These are phyloP conservation scores for Penstemon eatonii DNA, from an alignment of 257 asterid species.

Conservation along the genomic window DNA sequence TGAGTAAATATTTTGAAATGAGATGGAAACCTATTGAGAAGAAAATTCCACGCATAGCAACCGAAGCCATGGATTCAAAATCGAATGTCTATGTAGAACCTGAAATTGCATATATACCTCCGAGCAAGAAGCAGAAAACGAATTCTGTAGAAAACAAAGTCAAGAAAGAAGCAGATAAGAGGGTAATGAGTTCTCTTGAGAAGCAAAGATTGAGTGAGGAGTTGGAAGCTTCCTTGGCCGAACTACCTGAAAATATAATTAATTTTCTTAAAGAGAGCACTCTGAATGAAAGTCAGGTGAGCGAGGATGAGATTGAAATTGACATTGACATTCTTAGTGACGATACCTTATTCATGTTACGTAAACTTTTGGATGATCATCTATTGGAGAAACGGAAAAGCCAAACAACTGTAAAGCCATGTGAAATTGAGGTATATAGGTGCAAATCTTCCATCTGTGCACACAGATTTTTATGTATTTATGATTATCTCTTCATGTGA, in stretches of 20 bases:
- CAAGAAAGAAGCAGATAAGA: slow-evolving; percentile 49
- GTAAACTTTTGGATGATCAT: slow-evolving; percentile 70
- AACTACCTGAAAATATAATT: slow-evolving; percentile 71
- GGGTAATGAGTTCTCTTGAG: slow-evolving; percentile 57
- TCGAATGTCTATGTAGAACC: slow-evolving; percentile 47
- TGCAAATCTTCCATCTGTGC: slow-evolving; percentile 16
- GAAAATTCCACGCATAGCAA: slow-evolving; percentile 46
- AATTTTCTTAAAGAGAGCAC: slow-evolving; percentile 64
- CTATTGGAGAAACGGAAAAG: slow-evolving; percentile 48
- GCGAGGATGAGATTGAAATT: slow-evolving; percentile 87
- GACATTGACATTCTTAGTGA: slow-evolving; percentile 69
- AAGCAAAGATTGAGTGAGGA: slow-evolving; percentile 62
- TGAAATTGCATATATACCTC: slow-evolving; percentile 51
- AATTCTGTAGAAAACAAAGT: slow-evolving; percentile 42
- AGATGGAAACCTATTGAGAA: slow-evolving; percentile 77
- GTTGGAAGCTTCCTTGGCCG: slow-evolving; percentile 58
- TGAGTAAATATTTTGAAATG: slow-evolving; percentile 60
- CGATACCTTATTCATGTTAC: slow-evolving; percentile 59
- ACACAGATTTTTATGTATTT: slow-evolving; percentile 4
- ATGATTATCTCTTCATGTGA: neutral
- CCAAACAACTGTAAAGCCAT: slow-evolving; percentile 42
- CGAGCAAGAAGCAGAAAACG: slow-evolving; percentile 58
- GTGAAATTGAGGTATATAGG: slow-evolving; percentile 58
- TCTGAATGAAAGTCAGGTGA: slow-evolving; percentile 45
- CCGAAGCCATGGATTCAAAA: slow-evolving; percentile 44